phyloP scores from a whole-genome alignment of 768 basidiomycete species.

The Naganishia vishniacii region DNA sequence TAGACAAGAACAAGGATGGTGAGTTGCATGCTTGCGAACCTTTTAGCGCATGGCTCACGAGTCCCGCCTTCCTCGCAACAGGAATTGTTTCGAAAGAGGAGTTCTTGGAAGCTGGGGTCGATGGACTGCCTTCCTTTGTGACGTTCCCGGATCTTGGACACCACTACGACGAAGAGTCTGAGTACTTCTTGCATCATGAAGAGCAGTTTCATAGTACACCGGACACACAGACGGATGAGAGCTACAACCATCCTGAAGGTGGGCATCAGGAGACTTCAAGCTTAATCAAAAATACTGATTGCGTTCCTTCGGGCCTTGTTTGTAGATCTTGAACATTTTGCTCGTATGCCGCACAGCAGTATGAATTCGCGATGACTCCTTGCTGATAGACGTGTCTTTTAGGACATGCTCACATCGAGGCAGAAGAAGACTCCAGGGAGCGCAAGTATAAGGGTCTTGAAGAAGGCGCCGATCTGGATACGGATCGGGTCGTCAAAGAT shows the following conservation, averaged over 20 bases:
- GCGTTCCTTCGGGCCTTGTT: slow-evolving; percentile 34
- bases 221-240: slow-evolving; percentile 92
- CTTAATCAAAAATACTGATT: background rate
- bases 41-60: background rate
- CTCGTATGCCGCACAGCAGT: slow-evolving; percentile 46
- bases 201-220: slow-evolving; percentile 91
- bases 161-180: slow-evolving; percentile 48
- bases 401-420: slow-evolving; percentile 78
- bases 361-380: background rate
- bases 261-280: slow-evolving; percentile 16
- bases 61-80: background rate
- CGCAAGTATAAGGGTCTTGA: slow-evolving; percentile 76
- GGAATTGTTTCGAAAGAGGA: slow-evolving; percentile 38
- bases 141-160: slow-evolving; percentile 47
- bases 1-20: slow-evolving; percentile 75
- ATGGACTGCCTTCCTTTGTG: slow-evolving; percentile 46
- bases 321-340: slow-evolving; percentile 69
- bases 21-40: background rate
- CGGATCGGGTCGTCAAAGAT: slow-evolving; percentile 53
- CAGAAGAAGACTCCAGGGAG: slow-evolving; percentile 73
- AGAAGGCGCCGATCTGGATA: slow-evolving; percentile 55
- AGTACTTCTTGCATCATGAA: slow-evolving; percentile 71
- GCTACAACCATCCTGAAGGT: slow-evolving; percentile 90
- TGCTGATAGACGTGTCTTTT: background rate
- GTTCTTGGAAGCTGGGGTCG: slow-evolving; percentile 44